Evolutionary conservation across 2,329 filamentous ascomycete species (phyloP).

Genomic region (Colletotrichum chrysophilum): DNA sequence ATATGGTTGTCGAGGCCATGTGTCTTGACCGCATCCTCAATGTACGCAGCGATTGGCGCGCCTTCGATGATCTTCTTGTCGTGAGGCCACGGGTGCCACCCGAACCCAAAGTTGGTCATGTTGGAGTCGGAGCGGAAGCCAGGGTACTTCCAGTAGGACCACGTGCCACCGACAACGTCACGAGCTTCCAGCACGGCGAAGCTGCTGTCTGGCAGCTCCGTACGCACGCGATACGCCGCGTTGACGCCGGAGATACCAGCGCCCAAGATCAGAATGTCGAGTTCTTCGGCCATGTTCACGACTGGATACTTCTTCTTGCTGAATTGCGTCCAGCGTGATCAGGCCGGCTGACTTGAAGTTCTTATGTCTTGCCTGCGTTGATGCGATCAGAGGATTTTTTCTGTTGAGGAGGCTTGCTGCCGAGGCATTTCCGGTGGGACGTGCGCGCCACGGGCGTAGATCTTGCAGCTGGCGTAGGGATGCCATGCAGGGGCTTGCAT

Average conservation of each 20-base stretch:
- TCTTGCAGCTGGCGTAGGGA: neutral
- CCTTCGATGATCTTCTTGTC: slow-evolving; percentile 58
- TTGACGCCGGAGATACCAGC: slow-evolving; percentile 79
- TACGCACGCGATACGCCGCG: slow-evolving; percentile 69
- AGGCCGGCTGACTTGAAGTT: neutral
- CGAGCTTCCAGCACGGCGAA: slow-evolving; percentile 74
- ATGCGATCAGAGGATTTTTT: neutral
- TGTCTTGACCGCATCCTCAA: slow-evolving; percentile 54
- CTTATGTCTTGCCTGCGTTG: neutral
- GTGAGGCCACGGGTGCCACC: slow-evolving; percentile 74
- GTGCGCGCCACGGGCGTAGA: neutral
- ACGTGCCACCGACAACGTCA: slow-evolving; percentile 73
- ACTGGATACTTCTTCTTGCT: neutral
- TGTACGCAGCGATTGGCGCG: slow-evolving; percentile 56
- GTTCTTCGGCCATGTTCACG: slow-evolving; percentile 22
- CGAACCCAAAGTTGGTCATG: slow-evolving; percentile 67
- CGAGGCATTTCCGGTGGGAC: slow-evolving; percentile 8
- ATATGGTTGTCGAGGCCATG: slow-evolving; percentile 61
- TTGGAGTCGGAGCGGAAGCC: slow-evolving; percentile 73
- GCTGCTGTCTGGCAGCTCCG: slow-evolving; percentile 56
- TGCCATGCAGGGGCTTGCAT: slow-evolving; percentile 4
- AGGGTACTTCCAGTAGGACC: slow-evolving; percentile 79
- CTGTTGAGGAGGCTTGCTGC: neutral
- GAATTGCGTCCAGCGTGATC: too few species aligned
- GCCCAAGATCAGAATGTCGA: slow-evolving; percentile 70